Percentiles rank a stretch among this genome's conserved stretches.
Evolutionary conservation across 257 asterid species (phyloP).

Genomic region (Gardenia jasminoides): DNA sequence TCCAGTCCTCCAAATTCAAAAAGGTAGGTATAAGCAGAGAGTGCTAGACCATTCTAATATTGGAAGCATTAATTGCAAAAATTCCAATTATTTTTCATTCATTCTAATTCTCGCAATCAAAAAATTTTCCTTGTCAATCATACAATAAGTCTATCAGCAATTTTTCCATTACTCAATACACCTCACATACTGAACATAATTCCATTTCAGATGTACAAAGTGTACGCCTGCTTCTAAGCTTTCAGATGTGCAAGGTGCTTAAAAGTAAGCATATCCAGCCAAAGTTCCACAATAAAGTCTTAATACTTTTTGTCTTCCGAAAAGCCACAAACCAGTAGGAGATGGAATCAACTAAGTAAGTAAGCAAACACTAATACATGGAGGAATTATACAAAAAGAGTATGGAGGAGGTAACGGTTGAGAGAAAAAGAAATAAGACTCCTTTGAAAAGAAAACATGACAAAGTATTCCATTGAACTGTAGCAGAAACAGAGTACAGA

Average conservation of each 20-base stretch:
- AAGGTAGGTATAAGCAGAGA: background rate
- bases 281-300: too few species aligned
- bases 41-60: background rate
- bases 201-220: background rate
- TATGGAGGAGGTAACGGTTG: background rate
- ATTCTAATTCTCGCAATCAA: too few species aligned
- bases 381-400: background rate
- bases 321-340: background rate
- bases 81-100: too few species aligned
- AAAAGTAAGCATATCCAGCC: background rate
- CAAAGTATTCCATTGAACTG: slow-evolving; percentile 1
- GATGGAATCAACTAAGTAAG: too few species aligned
- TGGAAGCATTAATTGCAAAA: too few species aligned
- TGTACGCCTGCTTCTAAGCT: background rate
- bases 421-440: background rate
- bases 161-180: background rate
- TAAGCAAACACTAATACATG: background rate
- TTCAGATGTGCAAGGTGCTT: background rate
- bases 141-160: too few species aligned
- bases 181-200: too few species aligned
- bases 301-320: background rate
- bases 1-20: background rate
- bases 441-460: background rate
- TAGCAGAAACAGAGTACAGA: slow-evolving; percentile 9
- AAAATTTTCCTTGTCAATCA: too few species aligned